A percentile compares a stretch with the other conserved stretches of the same genome.
phyloP scores from a whole-genome alignment of 352 stramenopile species.

The Phytophthora sp. region DNA sequence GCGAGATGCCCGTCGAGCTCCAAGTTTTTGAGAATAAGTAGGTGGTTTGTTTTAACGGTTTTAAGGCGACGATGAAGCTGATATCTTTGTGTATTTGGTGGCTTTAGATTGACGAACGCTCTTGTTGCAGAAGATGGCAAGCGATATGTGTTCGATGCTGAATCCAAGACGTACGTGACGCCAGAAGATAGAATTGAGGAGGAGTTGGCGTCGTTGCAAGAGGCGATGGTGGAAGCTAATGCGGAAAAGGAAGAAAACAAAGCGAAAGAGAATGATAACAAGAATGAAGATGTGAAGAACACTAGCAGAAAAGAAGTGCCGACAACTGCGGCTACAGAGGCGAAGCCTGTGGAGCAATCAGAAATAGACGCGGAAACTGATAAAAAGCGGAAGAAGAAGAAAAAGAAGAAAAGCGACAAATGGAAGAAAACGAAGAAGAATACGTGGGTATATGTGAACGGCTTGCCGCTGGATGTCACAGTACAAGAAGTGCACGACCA shows the following conservation, averaged over 20 bases:
- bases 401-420: constrained; percentile 83
- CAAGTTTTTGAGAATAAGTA: constrained; percentile 68
- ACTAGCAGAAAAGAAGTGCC: not conserved
- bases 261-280: constrained; percentile 50
- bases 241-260: constrained; percentile 15
- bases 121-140: constrained; percentile 74
- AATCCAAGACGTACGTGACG: constrained; percentile 72
- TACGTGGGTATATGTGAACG: constrained; percentile 97
- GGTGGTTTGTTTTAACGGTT: not conserved
- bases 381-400: constrained; percentile 79
- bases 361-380: constrained; percentile 19
- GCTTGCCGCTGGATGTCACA: constrained; percentile 92
- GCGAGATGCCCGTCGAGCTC: constrained; percentile 45
- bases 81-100: not conserved
- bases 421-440: constrained; percentile 87
- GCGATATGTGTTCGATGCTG: constrained; percentile 70
- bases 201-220: constrained; percentile 64
- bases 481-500: constrained; percentile 93
- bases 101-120: constrained; percentile 44
- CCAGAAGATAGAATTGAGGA: constrained; percentile 80
- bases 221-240: constrained; percentile 40
- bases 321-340: not conserved
- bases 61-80: not conserved
- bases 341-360: constrained; percentile 8
- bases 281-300: constrained; percentile 39